Evolutionary conservation across 2,329 filamentous ascomycete genomes (phyloP).

Genomic region (Fonsecaea nubica): DNA sequence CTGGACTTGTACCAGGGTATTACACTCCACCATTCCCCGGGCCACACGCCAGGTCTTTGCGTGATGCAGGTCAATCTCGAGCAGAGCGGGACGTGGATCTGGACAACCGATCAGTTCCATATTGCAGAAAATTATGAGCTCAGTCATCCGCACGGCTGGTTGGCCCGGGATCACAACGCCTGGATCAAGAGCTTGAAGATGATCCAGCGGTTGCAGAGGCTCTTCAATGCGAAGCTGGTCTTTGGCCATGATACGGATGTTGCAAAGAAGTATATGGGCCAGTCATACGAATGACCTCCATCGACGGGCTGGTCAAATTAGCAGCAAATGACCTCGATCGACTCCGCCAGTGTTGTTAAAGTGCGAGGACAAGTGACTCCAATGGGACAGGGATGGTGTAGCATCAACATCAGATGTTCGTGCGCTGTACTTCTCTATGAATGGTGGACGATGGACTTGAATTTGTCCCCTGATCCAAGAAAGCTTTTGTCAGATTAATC

Average conservation of each 20-base stretch:
- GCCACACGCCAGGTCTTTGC: slow-evolving; percentile 48
- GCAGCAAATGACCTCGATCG: not conserved
- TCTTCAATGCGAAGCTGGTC: slow-evolving; percentile 44
- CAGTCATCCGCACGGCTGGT: slow-evolving; percentile 47
- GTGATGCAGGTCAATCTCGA: slow-evolving; percentile 49
- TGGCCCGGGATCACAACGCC: slow-evolving; percentile 47
- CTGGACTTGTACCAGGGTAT: slow-evolving; percentile 52
- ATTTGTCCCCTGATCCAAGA: not conserved
- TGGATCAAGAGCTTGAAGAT: slow-evolving; percentile 48
- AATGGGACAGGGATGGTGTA: not conserved
- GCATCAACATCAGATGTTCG: not conserved
- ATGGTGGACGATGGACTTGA: not conserved
- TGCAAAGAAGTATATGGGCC: slow-evolving; percentile 32
- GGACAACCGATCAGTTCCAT: slow-evolving; percentile 52
- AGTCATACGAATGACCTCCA: slow-evolving; percentile 23
- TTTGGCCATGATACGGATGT: slow-evolving; percentile 45
- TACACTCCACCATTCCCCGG: slow-evolving; percentile 46
- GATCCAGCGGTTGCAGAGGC: slow-evolving; percentile 44
- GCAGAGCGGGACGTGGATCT: slow-evolving; percentile 49
- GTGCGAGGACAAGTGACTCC: too few relatives aligned
- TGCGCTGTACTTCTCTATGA: not conserved
- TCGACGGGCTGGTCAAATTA: not conserved
- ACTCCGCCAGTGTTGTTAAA: not conserved
- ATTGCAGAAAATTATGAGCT: slow-evolving; percentile 50
- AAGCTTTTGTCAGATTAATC: not conserved